Base-by-base conservation (phyloP, 768 basidiomycete genomes). In the Gelatoporia subvermispora region DNA sequence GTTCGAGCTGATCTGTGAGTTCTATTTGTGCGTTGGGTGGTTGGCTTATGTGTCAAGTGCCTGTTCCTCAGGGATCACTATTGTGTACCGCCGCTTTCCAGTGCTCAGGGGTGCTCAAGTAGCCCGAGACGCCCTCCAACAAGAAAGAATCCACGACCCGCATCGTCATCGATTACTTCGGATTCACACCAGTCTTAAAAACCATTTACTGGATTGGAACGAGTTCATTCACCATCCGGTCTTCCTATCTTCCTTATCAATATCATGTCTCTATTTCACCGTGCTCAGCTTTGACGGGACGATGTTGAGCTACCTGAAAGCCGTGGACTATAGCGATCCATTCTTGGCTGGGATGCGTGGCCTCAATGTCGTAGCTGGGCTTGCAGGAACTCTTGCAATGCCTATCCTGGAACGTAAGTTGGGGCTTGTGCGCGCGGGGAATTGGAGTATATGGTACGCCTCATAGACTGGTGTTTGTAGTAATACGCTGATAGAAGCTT, bases 301-400 rank as follows among this genome's bases (percentile, higher is more conserved):
- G 2, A 73, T 81, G 73, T 59, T 81, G 18, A 61, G 68, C 0
- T 81, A 71, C 59, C 66, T 81, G 25, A 79, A 79, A 53, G 57
- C 68, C 0, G 68, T 68, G 42, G 51, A 61, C 15, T 79, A 71
- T 53, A 62, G 63, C 1, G 77, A 81, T 49, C 60, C 69, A 0
- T 75, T 78, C 57, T 62, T 79, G 22, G 75, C 77, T 0, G 75
- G 68, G 0, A 75, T 76, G 74, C 65, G 77, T 1, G 76, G 67
- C 0, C 46, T 73, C 4, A 70, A 68, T 41, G 74, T 75, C 8
- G 59, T 74, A 5, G 70, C 73, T 2, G 78, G 78, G 0, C 63
- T 79, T 1, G 31, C 66, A 0, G 78, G 78, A 1, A 81, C 77
- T 0, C 36, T 74, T 8, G 42, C 70, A n/a, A 70, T 72, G 59